phyloP scores from a whole-genome alignment of 352 stramenopile genomes.

The Phytopythium mirpurense region DNA sequence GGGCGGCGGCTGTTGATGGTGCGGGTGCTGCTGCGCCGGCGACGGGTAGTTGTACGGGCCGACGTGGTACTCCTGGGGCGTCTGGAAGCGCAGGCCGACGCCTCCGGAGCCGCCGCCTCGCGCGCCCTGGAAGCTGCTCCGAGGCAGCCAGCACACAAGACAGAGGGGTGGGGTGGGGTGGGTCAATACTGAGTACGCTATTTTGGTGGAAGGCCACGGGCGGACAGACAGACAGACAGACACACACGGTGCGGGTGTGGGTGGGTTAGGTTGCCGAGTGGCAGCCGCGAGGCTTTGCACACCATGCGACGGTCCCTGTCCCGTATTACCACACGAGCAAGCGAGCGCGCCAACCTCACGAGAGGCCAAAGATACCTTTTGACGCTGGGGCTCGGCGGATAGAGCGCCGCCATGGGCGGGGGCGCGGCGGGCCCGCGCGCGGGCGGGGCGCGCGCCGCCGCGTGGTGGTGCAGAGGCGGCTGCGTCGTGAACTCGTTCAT shows the following conservation, averaged over 20 bases:
- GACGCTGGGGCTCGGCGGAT: not conserved
- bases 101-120: conserved; percentile 8
- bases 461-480: conserved; percentile 13
- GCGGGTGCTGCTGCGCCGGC: conserved; percentile 18
- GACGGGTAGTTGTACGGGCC: conserved; percentile 17
- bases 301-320: not conserved
- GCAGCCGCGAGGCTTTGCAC: not conserved
- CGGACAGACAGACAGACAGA: too few relatives aligned
- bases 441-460: conserved; percentile 19
- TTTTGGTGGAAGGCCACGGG: not conserved
- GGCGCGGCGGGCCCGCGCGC: conserved; percentile 1
- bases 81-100: not conserved
- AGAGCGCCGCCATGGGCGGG: not conserved
- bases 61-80: conserved; percentile 1
- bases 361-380: conserved; percentile 7
- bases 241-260: too few relatives aligned
- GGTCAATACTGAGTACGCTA: too few relatives aligned
- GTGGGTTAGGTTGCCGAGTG: not conserved
- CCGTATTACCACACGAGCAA: too few relatives aligned
- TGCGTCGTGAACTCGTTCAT: conserved; percentile 42
- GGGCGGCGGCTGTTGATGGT: conserved; percentile 24
- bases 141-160: not conserved
- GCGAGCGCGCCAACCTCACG: not conserved
- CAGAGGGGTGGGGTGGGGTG: too few relatives aligned
- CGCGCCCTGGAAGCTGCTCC: conserved; percentile 23